phyloP scores from a whole-genome alignment of 768 basidiomycete genomes.

The Mycena crocata region DNA sequence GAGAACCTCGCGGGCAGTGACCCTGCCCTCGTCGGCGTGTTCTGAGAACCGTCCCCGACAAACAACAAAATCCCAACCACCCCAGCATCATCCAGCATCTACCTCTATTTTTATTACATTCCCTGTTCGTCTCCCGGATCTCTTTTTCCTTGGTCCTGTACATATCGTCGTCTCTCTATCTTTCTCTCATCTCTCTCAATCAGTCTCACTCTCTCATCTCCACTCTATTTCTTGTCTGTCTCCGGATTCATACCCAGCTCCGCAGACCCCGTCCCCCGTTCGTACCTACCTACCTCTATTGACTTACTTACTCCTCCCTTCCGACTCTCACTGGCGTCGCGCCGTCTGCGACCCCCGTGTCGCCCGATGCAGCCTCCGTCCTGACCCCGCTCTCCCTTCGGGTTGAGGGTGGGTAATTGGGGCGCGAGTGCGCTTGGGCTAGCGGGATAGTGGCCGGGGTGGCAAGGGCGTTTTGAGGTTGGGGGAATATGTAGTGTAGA shows the following conservation, averaged over 20 bases:
- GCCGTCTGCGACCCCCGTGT: neutral
- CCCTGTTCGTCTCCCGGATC: slow-evolving; percentile 9
- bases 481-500: slow-evolving; percentile 12
- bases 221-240: slow-evolving; percentile 36
- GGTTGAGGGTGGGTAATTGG: slow-evolving; percentile 25
- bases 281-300: slow-evolving; percentile 11
- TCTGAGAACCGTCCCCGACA: slow-evolving; percentile 27
- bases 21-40: slow-evolving; percentile 26
- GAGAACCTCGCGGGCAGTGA: slow-evolving; percentile 26
- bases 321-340: neutral
- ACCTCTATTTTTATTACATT: slow-evolving; percentile 7
- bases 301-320: slow-evolving; percentile 2
- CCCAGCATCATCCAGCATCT: slow-evolving; percentile 21
- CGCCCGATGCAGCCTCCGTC: slow-evolving; percentile 33
- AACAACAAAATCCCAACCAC: slow-evolving; percentile 13
- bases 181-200: slow-evolving; percentile 29
- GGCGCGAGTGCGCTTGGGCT: slow-evolving; percentile 32
- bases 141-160: slow-evolving; percentile 20
- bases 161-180: slow-evolving; percentile 26
- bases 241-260: slow-evolving; percentile 14
- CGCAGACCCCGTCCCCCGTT: neutral
- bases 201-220: slow-evolving; percentile 30
- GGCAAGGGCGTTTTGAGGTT: neutral
- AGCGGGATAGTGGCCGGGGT: slow-evolving; percentile 16
- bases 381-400: slow-evolving; percentile 23